These are phyloP conservation scores for Diacronema lutheri DNA, from an alignment of 78 protist genomes.

Conservation along the genomic window DNA sequence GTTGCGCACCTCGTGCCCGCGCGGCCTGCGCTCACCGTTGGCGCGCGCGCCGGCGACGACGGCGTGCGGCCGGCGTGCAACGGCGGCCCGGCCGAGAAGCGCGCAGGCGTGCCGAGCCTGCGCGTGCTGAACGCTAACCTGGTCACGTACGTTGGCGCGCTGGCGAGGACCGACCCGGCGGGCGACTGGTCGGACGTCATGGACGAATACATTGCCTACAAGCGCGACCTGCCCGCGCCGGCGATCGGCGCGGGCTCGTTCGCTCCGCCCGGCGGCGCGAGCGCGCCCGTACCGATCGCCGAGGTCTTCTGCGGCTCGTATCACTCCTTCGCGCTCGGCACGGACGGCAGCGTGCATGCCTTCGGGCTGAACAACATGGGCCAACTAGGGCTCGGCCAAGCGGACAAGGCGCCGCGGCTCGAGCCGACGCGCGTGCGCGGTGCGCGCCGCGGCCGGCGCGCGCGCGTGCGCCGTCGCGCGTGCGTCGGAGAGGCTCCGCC, in stretches of 20 bases:
- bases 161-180: not conserved
- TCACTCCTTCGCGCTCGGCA: not conserved
- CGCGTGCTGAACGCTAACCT: not conserved
- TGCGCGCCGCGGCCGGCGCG: too few species aligned
- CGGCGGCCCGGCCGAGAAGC: too few species aligned
- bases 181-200: not conserved
- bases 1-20: not conserved
- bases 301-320: not conserved
- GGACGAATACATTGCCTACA: too few species aligned
- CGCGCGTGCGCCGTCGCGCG: too few species aligned
- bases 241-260: too few species aligned
- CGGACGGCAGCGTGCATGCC: not conserved
- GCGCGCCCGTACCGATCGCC: too few species aligned
- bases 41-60: not conserved
- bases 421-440: too few species aligned
- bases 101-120: not conserved
- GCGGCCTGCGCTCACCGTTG: not conserved
- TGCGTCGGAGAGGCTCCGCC: too few species aligned
- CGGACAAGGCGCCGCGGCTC: too few species aligned
- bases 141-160: not conserved
- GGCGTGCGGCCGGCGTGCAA: too few species aligned
- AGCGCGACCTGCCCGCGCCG: too few species aligned
- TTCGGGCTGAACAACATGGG: not conserved
- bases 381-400: not conserved
- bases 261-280: too few species aligned